A percentile compares a stretch with the other conserved stretches of the same genome.
phyloP scores from a whole-genome alignment of 2,329 filamentous ascomycete species.

The Coniella vitis region DNA sequence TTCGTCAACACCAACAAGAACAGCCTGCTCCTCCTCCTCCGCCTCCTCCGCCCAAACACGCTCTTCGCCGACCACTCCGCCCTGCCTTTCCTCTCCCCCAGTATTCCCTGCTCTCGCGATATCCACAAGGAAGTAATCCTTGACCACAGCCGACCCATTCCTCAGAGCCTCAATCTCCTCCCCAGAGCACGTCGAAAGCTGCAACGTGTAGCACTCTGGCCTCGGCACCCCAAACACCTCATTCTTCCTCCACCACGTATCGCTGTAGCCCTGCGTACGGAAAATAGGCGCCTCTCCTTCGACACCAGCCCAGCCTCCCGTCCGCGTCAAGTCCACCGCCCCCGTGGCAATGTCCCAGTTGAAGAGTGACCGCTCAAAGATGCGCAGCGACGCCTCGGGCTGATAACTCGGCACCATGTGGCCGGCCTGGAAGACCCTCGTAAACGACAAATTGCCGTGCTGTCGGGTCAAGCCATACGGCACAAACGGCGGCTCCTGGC shows the following conservation, averaged over 20 bases:
- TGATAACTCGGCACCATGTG: conserved; percentile 46
- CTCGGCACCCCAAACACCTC: conserved; percentile 7
- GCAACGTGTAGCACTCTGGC: conserved; percentile 8
- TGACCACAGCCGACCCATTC: conserved; percentile 18
- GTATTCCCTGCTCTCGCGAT: background rate
- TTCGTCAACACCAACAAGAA: too few species aligned
- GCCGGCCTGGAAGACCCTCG: conserved; percentile 48
- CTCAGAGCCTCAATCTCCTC: conserved; percentile 17
- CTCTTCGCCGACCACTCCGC: background rate
- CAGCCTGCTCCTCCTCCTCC: too few species aligned
- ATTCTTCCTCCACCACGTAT: conserved; percentile 13
- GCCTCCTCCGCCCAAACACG: too few species aligned
- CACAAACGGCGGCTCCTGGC: conserved; percentile 20
- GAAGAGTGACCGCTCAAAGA: conserved; percentile 44
- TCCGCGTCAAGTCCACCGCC: conserved; percentile 22
- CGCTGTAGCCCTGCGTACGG: conserved; percentile 4
- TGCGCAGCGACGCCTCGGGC: conserved; percentile 36
- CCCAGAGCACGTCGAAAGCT: conserved; percentile 8
- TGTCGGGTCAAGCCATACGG: conserved; percentile 57
- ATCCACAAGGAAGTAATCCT: conserved; percentile 20
- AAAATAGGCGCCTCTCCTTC: conserved; percentile 3
- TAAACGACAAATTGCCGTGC: conserved; percentile 56
- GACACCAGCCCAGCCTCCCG: conserved; percentile 6
- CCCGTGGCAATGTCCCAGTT: conserved; percentile 41
- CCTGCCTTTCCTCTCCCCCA: background rate